Conservation (phyloP, 2,329 filamentous ascomycete species). For the Mycosphaerella arachidis region DNA sequence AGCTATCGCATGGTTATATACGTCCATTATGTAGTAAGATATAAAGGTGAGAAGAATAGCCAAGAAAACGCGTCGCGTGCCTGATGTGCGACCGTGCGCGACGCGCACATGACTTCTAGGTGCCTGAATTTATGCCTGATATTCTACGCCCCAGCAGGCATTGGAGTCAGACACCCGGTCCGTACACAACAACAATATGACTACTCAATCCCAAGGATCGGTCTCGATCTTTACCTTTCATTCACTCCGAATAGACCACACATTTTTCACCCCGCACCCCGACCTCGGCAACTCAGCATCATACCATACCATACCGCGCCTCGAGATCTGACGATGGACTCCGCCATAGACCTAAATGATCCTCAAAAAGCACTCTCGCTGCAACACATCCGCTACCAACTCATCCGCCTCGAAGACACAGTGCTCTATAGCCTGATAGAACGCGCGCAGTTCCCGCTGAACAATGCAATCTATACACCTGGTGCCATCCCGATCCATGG, state of each 20-base stretch:
- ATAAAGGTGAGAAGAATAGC: no score
- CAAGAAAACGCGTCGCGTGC: no score
- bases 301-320: no score
- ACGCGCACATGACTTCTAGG: no score
- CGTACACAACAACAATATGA: not conserved
- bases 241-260: not conserved
- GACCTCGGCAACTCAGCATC: not conserved
- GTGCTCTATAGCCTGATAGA: constrained; percentile 97
- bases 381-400: constrained; percentile 73
- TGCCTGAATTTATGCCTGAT: not conserved
- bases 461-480: constrained; percentile 77
- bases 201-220: not conserved
- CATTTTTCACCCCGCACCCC: not conserved
- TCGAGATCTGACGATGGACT: constrained; percentile 68
- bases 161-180: not conserved
- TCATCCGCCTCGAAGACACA: constrained; percentile 90
- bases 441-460: constrained; percentile 93
- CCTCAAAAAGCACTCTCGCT: constrained; percentile 81
- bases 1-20: no score
- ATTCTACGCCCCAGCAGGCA: not conserved
- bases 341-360: constrained; percentile 82
- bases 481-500: constrained; percentile 75
- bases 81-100: no score
- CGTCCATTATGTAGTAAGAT: no score
- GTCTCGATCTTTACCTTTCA: constrained; percentile 1